A percentile compares a stretch with the other conserved stretches of the same genome.
phyloP scores from a whole-genome alignment of 2,329 filamentous ascomycete species.

The Alternaria brassicae region DNA sequence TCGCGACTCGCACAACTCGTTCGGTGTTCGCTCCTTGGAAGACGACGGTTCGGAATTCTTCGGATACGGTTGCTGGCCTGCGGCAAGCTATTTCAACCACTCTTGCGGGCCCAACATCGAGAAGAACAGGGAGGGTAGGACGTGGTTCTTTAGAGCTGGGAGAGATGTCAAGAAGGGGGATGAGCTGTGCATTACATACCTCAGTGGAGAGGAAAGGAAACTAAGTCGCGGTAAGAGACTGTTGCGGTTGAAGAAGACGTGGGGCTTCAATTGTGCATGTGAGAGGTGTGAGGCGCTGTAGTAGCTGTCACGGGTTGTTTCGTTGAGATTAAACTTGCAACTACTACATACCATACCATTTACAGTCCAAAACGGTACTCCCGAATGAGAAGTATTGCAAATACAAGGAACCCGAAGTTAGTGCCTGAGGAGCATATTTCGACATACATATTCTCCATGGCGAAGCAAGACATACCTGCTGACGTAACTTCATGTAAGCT shows the following conservation, averaged over 20 bases:
- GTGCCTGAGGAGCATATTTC: not conserved
- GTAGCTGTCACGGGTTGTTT: not conserved
- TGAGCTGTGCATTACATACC: conserved; percentile 58
- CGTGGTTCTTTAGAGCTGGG: conserved; percentile 52
- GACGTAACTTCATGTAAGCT: not conserved
- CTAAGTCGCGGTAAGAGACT: conserved; percentile 48
- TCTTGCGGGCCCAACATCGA: conserved; percentile 54
- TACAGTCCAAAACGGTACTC: not conserved
- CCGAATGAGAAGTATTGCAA: not conserved
- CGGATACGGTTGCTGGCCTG: conserved; percentile 57
- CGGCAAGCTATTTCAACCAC: conserved; percentile 59
- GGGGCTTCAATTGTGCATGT: conserved; percentile 58
- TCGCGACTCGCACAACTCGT: conserved; percentile 57
- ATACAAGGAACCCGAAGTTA: not conserved
- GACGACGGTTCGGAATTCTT: conserved; percentile 58
- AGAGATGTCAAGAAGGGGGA: conserved; percentile 49
- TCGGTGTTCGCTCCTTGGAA: conserved; percentile 55
- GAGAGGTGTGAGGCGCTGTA: conserved; percentile 43
- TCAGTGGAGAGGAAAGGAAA: conserved; percentile 57
- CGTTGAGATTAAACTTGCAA: not conserved
- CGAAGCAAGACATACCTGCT: no score
- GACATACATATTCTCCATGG: no score
- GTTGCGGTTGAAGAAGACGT: conserved; percentile 49
- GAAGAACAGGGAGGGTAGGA: conserved; percentile 51
- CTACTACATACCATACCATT: not conserved